These are phyloP conservation scores for Cardamine chenopodiifolia DNA, from an alignment of 345 rosid genomes.

Conservation along the genomic window DNA sequence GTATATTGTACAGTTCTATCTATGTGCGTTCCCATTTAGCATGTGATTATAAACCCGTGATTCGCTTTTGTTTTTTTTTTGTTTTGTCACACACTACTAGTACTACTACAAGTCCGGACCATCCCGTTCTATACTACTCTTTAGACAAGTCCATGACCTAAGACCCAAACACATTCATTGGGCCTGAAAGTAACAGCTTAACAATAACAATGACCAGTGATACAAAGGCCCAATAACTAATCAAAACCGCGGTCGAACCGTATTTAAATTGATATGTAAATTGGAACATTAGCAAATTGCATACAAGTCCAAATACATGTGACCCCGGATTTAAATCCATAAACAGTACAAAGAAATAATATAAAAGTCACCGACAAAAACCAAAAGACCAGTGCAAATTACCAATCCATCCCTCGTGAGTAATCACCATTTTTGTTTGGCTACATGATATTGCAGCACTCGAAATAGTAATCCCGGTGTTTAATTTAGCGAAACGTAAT, in stretches of 20 bases:
- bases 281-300: background rate
- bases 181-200: background rate
- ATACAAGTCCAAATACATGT: constrained; percentile 36
- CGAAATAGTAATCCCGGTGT: constrained; percentile 1
- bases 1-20: no score
- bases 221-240: background rate
- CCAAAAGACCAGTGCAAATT: background rate
- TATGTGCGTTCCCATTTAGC: background rate
- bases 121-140: no score
- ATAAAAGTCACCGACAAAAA: constrained; percentile 36
- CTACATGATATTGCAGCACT: no score
- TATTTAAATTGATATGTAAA: background rate
- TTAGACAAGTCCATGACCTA: background rate
- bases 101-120: background rate
- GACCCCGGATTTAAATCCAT: constrained; percentile 14
- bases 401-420: constrained; percentile 10
- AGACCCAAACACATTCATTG: background rate
- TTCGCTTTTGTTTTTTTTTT: background rate
- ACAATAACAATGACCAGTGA: background rate
- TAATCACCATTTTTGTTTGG: background rate
- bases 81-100: background rate
- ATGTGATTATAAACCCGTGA: constrained; percentile 12
- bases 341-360: constrained; percentile 8
- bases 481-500: background rate
- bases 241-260: background rate